These are phyloP conservation scores for Heracleum sosnowskyi DNA, from an alignment of 129 eudicot genomes.

Conservation along the genomic window DNA sequence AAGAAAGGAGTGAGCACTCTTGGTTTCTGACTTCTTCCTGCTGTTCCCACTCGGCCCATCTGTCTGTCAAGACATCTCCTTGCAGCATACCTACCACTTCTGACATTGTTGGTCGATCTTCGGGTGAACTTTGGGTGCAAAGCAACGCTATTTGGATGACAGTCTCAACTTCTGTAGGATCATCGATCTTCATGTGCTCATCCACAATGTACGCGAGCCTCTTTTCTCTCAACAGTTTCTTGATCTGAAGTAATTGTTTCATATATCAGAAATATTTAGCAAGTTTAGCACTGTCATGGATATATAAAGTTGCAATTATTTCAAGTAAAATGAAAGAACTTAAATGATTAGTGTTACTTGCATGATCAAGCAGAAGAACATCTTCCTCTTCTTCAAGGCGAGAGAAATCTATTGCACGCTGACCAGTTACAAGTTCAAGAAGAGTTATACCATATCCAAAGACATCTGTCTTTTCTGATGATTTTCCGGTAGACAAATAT, in stretches of 20 bases:
- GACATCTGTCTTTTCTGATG: conserved; percentile 88
- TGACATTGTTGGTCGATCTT: conserved; percentile 83
- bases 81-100: conserved; percentile 68
- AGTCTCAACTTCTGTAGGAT: conserved; percentile 66
- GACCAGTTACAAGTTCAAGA: conserved; percentile 87
- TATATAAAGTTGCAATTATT: background rate
- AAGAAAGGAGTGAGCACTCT: conserved; percentile 54
- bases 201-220: conserved; percentile 73
- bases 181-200: conserved; percentile 45
- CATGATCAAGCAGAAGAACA: conserved; percentile 89
- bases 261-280: background rate
- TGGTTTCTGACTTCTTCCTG: conserved; percentile 55
- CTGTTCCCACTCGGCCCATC: conserved; percentile 95
- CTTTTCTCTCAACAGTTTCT: conserved; percentile 65
- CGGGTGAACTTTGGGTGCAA: conserved; percentile 78
- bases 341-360: conserved; percentile 19
- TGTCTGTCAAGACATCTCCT: conserved; percentile 75
- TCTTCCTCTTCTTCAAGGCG: conserved; percentile 96
- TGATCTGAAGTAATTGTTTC: conserved; percentile 37
- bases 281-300: background rate
- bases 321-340: background rate
- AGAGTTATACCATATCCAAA: conserved; percentile 91
- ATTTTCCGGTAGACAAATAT: conserved; percentile 86
- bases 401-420: conserved; percentile 86
- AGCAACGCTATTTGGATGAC: conserved; percentile 80